Percentiles rank a stretch among this genome's conserved stretches.
Conservation (phyloP, 306 rosid species). For the Arachis hypogaea region DNA sequence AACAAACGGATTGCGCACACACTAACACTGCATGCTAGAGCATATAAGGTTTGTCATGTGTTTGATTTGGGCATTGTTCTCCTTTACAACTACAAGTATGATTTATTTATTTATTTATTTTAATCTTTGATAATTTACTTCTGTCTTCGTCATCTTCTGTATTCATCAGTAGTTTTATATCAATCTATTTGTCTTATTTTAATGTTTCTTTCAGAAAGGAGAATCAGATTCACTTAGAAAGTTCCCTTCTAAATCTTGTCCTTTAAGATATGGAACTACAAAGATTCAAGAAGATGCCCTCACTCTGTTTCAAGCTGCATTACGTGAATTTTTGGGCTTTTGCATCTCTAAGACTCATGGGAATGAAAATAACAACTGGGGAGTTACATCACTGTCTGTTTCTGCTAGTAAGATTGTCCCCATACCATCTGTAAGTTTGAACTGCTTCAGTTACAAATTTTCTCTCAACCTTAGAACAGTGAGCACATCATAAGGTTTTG, state of each 20-base stretch:
- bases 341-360: conserved; percentile 52
- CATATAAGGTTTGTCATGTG: conserved; percentile 62
- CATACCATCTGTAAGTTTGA: conserved; percentile 82
- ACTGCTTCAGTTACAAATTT: conserved; percentile 30
- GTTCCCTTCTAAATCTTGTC: conserved; percentile 94
- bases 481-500: conserved; percentile 17
- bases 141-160: conserved; percentile 11
- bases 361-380: conserved; percentile 62
- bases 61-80: conserved; percentile 30
- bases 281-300: conserved; percentile 96
- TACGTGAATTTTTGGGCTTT: conserved; percentile 72
- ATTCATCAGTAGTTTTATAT: conserved; percentile 13
- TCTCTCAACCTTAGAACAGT: conserved; percentile 28
- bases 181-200: conserved; percentile 33
- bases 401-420: conserved; percentile 85
- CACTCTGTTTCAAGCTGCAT: conserved; percentile 78
- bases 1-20: conserved; percentile 88
- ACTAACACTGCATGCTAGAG: conserved; percentile 77
- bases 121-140: conserved; percentile 4
- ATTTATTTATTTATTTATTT: conserved; percentile 13
- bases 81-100: conserved; percentile 21
- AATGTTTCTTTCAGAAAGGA: conserved; percentile 57
- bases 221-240: conserved; percentile 72
- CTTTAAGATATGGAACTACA: conserved; percentile 79
- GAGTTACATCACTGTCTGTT: conserved; percentile 81